Conservation (phyloP, 345 rosid genomes). For the Erodium maritimum region DNA sequence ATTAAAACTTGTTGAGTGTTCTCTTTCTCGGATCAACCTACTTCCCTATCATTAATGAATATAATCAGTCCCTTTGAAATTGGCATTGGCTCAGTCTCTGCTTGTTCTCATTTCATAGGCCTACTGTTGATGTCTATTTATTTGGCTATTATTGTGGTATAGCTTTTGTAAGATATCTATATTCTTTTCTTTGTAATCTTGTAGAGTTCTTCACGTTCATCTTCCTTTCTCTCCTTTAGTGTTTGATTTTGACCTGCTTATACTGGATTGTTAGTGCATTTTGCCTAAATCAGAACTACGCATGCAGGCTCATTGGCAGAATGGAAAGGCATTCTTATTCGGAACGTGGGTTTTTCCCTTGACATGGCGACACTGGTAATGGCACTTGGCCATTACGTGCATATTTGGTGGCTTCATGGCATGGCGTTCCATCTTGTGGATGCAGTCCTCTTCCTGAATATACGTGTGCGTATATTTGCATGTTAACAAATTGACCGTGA, state of each 20-base stretch:
- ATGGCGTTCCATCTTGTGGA: slow-evolving; percentile 92
- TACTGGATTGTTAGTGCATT: too few relatives aligned
- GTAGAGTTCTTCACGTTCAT: too few relatives aligned
- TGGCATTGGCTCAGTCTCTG: background rate
- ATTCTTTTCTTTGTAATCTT: too few relatives aligned
- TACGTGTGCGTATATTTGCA: slow-evolving; percentile 55
- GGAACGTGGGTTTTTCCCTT: slow-evolving; percentile 83
- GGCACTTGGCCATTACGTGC: slow-evolving; percentile 87
- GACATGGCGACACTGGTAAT: slow-evolving; percentile 86
- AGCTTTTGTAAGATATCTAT: too few relatives aligned
- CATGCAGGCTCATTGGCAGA: slow-evolving; percentile 73
- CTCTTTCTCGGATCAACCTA: background rate
- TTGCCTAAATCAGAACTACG: slow-evolving; percentile 4
- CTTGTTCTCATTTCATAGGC: background rate
- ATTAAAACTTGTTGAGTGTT: background rate
- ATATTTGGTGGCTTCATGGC: slow-evolving; percentile 96
- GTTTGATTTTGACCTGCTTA: too few relatives aligned
- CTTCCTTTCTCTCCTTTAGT: too few relatives aligned
- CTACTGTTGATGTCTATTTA: background rate
- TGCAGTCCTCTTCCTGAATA: slow-evolving; percentile 76
- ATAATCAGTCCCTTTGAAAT: background rate
- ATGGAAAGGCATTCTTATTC: slow-evolving; percentile 86
- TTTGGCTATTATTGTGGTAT: background rate
- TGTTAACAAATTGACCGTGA: background rate
- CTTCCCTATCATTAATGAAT: background rate